Conservation (phyloP, 1,284 basidiomycete species). For the Tremellales sp. region DNA sequence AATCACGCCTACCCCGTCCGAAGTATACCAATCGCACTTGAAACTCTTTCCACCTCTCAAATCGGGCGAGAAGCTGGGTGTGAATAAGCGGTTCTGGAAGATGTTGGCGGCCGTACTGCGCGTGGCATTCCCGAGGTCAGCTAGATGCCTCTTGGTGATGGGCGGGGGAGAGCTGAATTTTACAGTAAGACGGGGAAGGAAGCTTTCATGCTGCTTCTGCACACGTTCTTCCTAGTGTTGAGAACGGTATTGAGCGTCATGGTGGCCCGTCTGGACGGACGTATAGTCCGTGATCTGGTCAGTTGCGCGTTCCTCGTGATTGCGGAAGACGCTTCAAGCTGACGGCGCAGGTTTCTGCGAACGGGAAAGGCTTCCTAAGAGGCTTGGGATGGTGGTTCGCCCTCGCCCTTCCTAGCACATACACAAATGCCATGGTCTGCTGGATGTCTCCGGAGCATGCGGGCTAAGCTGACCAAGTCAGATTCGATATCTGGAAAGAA, state of each 20-base stretch:
- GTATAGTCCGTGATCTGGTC: conserved; percentile 83
- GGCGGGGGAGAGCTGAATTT: neutral
- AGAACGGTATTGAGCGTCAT: conserved; percentile 81
- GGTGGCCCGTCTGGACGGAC: conserved; percentile 84
- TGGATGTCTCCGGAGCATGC: neutral
- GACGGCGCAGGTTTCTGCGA: conserved; percentile 62
- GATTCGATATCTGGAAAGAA: conserved; percentile 89
- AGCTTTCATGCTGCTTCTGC: conserved; percentile 67
- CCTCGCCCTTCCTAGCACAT: conserved; percentile 86
- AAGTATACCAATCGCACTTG: conserved; percentile 30
- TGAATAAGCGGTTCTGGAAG: conserved; percentile 72
- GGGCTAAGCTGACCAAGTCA: conserved; percentile 34
- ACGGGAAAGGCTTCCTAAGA: conserved; percentile 75
- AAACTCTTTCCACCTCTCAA: conserved; percentile 31
- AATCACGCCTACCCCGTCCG: conserved; percentile 43
- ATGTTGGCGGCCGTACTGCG: conserved; percentile 74
- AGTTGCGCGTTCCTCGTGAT: conserved; percentile 11
- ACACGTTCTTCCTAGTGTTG: conserved; percentile 82
- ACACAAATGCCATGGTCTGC: conserved; percentile 87
- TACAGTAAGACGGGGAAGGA: conserved; percentile 67
- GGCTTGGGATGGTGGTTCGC: conserved; percentile 86
- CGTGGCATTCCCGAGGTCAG: conserved; percentile 62
- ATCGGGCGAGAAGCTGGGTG: conserved; percentile 58
- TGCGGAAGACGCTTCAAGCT: neutral
- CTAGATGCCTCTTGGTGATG: neutral